Evolutionary conservation across 148 eudicot species (phyloP), one percentile per base, ranked within the genome.

Genomic region (Rhododendron molle): DNA sequence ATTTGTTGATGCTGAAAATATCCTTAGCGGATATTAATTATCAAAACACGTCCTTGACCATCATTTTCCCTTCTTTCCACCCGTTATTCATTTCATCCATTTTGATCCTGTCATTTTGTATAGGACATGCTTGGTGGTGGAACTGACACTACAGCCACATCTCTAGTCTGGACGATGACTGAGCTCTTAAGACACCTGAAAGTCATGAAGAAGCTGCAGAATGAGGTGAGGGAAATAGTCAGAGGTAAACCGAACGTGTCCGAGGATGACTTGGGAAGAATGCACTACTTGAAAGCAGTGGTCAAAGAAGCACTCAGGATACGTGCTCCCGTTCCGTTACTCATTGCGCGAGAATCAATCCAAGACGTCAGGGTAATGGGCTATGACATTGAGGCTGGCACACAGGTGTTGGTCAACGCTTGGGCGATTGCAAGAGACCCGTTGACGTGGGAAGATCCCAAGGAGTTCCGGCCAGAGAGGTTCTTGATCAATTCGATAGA

Each of bases 101-200:
- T 40, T 40, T 40, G 0, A 0, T 21, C 8, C 8, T 2, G 28
- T 62, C 28, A 3, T 28, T 10, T 67, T 0, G 1, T 26, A 18
- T 30, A 93, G 96, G 94, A 93, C 67, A 72, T 90, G 72, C 88
- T 91, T 83, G 76, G 84, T 6, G 93, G 85, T 36, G 96, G 93
- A 67, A 89, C 91, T 5, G 90, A 92, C n/a, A 92, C 93, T 60
- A 88, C 88, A 26, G 80, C 26, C 9, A 83, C 88, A 46, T 83
- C 80, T 38, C 14, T 92, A 71, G 92, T 91, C 44, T 93, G 96
- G 96, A 78, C 89, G 5, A 85, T 92, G 83, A 54, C 91, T 30
- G 93, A 92, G 78, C 86, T 91, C 10, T 4, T 91, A 83, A 86
- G 86, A 78, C 86, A 92, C 78, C 93, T 94, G 0, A 40, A 23